Percentiles rank a stretch among this genome's conserved stretches.
phyloP scores from a whole-genome alignment of 768 basidiomycete species.

The Mycena maculata region DNA sequence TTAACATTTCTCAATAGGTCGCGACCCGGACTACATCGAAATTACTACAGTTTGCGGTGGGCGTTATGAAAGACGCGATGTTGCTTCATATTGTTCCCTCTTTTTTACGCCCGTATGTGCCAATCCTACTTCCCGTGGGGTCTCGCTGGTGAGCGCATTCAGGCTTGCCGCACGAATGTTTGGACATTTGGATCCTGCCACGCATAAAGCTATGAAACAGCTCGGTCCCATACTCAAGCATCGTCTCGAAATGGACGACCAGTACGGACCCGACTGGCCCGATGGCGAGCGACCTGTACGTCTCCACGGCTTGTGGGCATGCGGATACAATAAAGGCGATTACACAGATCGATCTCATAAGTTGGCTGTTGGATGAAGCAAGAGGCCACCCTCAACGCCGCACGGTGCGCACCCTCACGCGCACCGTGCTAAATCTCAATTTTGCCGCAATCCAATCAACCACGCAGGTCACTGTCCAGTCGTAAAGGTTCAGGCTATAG shows the following conservation, averaged over 20 bases:
- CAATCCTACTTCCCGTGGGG: too few species aligned
- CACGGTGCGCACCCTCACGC: slow-evolving; percentile 19
- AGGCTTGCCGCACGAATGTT: slow-evolving; percentile 22
- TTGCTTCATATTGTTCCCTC: slow-evolving; percentile 15
- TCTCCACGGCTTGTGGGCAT: slow-evolving; percentile 15
- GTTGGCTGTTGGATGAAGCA: slow-evolving; percentile 47
- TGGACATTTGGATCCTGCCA: slow-evolving; percentile 12
- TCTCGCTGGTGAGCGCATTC: not conserved
- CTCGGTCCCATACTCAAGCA: slow-evolving; percentile 22
- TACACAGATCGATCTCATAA: slow-evolving; percentile 52
- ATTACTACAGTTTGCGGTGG: slow-evolving; percentile 19
- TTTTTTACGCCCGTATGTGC: slow-evolving; percentile 23
- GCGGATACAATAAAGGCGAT: slow-evolving; percentile 7
- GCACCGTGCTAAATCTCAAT: slow-evolving; percentile 40
- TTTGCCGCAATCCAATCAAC: slow-evolving; percentile 35
- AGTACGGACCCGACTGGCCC: slow-evolving; percentile 29
- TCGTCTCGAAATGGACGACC: slow-evolving; percentile 29
- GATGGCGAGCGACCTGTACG: slow-evolving; percentile 20
- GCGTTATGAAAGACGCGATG: slow-evolving; percentile 5
- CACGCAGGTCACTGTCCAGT: slow-evolving; percentile 10
- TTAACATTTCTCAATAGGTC: slow-evolving; percentile 8
- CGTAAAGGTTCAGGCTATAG: too few species aligned
- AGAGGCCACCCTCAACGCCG: slow-evolving; percentile 13
- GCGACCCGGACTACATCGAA: slow-evolving; percentile 29
- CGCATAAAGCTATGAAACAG: not conserved